These are phyloP conservation scores for Blastocystis sp. DNA, from an alignment of 352 stramenopile species.

Conservation along the genomic window DNA sequence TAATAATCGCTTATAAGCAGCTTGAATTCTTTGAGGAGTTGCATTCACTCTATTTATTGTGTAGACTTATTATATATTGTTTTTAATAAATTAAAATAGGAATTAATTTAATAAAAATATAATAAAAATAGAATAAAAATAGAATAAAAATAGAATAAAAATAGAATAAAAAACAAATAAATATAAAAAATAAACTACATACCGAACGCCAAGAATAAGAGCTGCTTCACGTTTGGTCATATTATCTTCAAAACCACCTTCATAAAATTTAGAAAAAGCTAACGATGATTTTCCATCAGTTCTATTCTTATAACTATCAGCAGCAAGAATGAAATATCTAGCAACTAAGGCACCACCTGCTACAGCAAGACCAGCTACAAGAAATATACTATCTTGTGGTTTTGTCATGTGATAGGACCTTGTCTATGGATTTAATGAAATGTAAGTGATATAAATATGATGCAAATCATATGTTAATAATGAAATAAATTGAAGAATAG, in stretches of 20 bases:
- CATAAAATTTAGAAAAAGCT: constrained; percentile 59
- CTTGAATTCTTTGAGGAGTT: constrained; percentile 77
- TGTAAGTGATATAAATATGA: no score
- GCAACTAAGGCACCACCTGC: constrained; percentile 52
- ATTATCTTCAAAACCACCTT: constrained; percentile 89
- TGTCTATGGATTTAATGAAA: no score
- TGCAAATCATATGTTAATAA: no score
- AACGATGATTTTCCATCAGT: constrained; percentile 49
- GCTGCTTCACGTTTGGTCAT: constrained; percentile 94
- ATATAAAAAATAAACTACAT: neutral
- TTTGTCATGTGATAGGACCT: neutral
- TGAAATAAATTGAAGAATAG: no score
- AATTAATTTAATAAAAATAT: no score
- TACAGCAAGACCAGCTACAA: constrained; percentile 54
- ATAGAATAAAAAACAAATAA: no score
- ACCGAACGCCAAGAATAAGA: constrained; percentile 82
- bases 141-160: no score
- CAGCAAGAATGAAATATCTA: constrained; percentile 57
- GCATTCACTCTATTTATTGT: constrained; percentile 62
- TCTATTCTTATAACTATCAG: constrained; percentile 47
- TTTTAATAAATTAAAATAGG: no score
- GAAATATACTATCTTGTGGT: constrained; percentile 48
- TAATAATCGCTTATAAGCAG: constrained; percentile 84
- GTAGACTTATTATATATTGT: no score
- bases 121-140: no score